Base-by-base conservation (phyloP, 176 grass and related monocot species). In the Saccharum spontaneum region DNA sequence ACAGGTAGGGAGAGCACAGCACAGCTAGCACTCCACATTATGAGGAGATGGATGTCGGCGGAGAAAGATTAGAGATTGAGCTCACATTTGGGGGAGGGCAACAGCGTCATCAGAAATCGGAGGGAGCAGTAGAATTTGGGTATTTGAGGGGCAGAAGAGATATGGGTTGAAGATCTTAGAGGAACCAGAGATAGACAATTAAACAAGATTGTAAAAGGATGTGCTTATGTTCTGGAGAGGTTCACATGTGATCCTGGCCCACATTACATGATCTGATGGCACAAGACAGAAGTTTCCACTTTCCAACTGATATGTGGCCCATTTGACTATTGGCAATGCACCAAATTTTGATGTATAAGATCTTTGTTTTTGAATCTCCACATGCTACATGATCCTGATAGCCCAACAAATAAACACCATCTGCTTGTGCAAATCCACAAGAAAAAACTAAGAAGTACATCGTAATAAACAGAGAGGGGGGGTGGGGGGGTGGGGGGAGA, bases 281-380 rank as follows among this genome's bases (percentile, higher is more conserved):
- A 70, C 18, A 70, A 40, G 37, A 70, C 0, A 4, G 2, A 41
- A 70, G 18, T 70, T 40, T n/a, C 67, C 36, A 69, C 34, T 69
- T 39, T 69, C 18, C 37, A n/a, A 20, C 36, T 40, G 4, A 70
- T 69, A 18, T 39, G 8, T 37, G 16, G 15, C 65, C 17, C 66
- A 65, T 39, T 69, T 69, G 36, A 69, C 36, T 69, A 10, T n/a
- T 20, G 37, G 12, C n/a, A 73, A 39, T 39, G 50, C n/a, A 54
- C 14, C n/a, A 52, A 10, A 73, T 40, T 66, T 8, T 72, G 11
- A 1, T 67, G 36, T 60, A 82, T 33, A 73, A 49, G 16, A 34
- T 75, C 3, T 16, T 65, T 37, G 75, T 18, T 67, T 84, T 84
- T 30, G 10, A 69, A 87, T 39, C 46, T 75, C 7, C 37, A 12